Evolutionary conservation across 1,284 basidiomycete genomes (phyloP).

Genomic region (Microbotryum violaceum): DNA sequence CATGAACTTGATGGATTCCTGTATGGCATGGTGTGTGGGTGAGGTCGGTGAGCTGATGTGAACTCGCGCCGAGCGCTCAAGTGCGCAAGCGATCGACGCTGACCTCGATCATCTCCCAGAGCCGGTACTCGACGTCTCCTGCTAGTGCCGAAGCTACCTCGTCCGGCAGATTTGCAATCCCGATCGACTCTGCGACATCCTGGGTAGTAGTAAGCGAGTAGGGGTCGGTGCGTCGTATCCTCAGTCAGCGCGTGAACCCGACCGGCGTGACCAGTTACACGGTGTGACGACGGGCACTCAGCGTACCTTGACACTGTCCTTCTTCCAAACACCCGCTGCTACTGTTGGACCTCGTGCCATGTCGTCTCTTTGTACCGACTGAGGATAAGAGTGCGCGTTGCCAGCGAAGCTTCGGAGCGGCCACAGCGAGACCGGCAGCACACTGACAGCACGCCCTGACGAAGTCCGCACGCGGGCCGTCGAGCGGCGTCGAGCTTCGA

Average conservation of each 20-base stretch:
- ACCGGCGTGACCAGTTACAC: no score
- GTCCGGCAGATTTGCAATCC: constrained; percentile 70
- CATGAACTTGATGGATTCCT: constrained; percentile 97
- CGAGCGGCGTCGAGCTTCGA: no score
- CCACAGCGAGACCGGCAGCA: no score
- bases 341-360: constrained; percentile 7
- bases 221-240: not conserved
- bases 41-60: not conserved
- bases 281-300: not conserved
- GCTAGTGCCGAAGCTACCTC: constrained; percentile 76
- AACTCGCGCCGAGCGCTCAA: not conserved
- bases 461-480: no score
- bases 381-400: no score
- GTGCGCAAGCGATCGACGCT: constrained; percentile 16
- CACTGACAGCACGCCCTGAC: no score
- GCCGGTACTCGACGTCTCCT: constrained; percentile 92
- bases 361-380: no score
- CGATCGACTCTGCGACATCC: constrained; percentile 88
- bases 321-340: constrained; percentile 28
- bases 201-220: constrained; percentile 37
- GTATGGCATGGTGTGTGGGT: constrained; percentile 14
- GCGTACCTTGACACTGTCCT: constrained; percentile 28
- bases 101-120: constrained; percentile 87
- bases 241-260: not conserved
- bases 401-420: no score